Percentiles rank a stretch among this genome's conserved stretches.
Conservation (phyloP, 1,284 basidiomycete species). For the Schizophyllum commune region DNA sequence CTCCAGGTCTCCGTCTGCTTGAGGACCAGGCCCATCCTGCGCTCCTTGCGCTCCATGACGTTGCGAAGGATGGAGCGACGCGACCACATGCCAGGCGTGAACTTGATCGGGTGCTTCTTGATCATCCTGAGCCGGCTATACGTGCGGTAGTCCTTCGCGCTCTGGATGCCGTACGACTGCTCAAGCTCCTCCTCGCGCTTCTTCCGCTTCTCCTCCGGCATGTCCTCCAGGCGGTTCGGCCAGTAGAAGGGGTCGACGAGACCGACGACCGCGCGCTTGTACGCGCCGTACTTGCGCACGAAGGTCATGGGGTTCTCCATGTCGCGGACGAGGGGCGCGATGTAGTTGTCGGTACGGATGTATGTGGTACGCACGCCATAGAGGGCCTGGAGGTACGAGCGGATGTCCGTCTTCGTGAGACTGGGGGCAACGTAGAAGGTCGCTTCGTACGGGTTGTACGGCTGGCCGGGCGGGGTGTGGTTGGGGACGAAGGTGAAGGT, state of each 20-base stretch:
- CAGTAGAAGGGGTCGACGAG: conserved; percentile 89
- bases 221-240: conserved; percentile 72
- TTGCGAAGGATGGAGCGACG: neutral
- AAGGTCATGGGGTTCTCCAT: conserved; percentile 20
- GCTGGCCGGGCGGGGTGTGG: conserved; percentile 63
- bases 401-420: conserved; percentile 87
- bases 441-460: conserved; percentile 92
- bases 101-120: conserved; percentile 29
- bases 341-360: conserved; percentile 88
- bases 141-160: conserved; percentile 29
- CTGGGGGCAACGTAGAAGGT: conserved; percentile 86
- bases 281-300: conserved; percentile 29
- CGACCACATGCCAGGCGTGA: neutral
- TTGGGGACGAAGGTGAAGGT: conserved; percentile 82
- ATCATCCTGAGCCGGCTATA: conserved; percentile 35
- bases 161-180: conserved; percentile 44
- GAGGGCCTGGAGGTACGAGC: conserved; percentile 75
- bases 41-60: conserved; percentile 34
- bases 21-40: conserved; percentile 26
- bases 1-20: conserved; percentile 13
- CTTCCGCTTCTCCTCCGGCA: conserved; percentile 46
- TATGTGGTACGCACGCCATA: conserved; percentile 90
- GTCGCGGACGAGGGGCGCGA: conserved; percentile 46
- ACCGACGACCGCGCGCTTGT: conserved; percentile 86
- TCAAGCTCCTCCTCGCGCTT: conserved; percentile 54